Conservation (phyloP, 768 basidiomycete species). For the Cyclocybe cylindracea region DNA sequence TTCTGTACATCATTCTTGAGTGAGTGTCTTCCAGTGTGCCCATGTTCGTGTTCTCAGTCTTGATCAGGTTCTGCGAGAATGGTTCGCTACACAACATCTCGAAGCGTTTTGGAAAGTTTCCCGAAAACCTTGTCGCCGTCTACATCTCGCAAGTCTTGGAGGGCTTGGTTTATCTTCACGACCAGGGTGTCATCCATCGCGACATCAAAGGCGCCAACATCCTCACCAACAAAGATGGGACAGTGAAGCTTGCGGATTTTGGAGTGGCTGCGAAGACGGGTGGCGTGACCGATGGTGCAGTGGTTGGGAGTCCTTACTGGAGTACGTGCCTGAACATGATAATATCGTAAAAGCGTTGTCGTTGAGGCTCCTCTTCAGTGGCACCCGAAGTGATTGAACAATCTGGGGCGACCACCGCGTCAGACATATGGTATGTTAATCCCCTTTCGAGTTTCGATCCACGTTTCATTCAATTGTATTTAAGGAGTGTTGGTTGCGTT, state of each 20-base stretch:
- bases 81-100: conserved; percentile 94
- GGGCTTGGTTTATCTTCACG: conserved; percentile 95
- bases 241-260: conserved; percentile 98
- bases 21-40: conserved; percentile 24
- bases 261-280: conserved; percentile 87
- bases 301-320: conserved; percentile 99
- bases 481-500: conserved; percentile 92
- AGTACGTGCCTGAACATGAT: conserved; percentile 52
- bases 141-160: conserved; percentile 97
- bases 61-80: conserved; percentile 89
- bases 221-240: conserved; percentile 97
- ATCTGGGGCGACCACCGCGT: conserved; percentile 93
- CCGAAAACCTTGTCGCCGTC: conserved; percentile 93
- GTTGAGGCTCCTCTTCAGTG: conserved; percentile 51
- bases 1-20: conserved; percentile 96
- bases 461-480: conserved; percentile 1
- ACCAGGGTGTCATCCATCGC: conserved; percentile 98
- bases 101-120: conserved; percentile 98
- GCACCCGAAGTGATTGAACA: conserved; percentile 99
- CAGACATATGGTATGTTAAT: conserved; percentile 76
- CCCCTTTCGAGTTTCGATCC: not conserved
- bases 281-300: conserved; percentile 81
- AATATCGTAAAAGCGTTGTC: conserved; percentile 2
- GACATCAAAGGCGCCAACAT: conserved; percentile 99
- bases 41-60: not conserved